Evolutionary conservation across 495 filamentous ascomycete genomes (phyloP).

Genomic region (Penicillium verhagenii): DNA sequence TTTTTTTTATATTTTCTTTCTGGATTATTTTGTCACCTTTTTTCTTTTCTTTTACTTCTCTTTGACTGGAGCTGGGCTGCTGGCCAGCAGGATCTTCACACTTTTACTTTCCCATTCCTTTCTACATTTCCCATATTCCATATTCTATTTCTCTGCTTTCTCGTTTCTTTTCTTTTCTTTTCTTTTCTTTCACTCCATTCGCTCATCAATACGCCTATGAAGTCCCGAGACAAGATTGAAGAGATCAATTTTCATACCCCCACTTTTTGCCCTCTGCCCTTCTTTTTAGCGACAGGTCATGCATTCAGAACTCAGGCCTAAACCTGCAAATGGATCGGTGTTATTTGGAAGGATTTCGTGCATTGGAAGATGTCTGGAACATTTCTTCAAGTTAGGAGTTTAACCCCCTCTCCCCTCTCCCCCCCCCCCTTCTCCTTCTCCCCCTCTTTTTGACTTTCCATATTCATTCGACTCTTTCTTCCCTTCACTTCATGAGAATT

Average conservation of each 20-base stretch:
- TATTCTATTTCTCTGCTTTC: neutral
- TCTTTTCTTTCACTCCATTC: slow-evolving; percentile 6
- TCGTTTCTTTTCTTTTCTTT: neutral
- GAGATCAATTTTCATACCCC: neutral
- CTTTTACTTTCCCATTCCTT: neutral
- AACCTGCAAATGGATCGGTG: slow-evolving; percentile 2
- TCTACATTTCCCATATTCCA: neutral
- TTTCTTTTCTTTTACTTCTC: neutral
- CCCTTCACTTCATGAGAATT: slow-evolving; percentile 1
- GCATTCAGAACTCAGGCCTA: slow-evolving; percentile 1
- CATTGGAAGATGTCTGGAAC: slow-evolving; percentile 13
- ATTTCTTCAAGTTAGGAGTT: slow-evolving; percentile 2
- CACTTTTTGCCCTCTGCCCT: too few relatives aligned
- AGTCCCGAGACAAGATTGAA: neutral
- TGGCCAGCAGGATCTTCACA: slow-evolving; percentile 14
- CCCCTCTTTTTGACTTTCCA: neutral
- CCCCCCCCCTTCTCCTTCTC: slow-evolving; percentile 1
- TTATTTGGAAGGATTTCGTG: neutral
- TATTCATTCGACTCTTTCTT: slow-evolving; percentile 1
- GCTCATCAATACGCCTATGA: neutral
- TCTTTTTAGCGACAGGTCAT: neutral
- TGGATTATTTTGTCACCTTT: neutral
- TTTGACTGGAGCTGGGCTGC: slow-evolving; percentile 4
- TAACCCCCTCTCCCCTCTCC: neutral
- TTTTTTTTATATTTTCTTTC: neutral